A percentile compares a stretch with the other conserved stretches of the same genome.
These are phyloP conservation scores for Oxytropis ochrocephala DNA, from an alignment of 306 rosid genomes.

Conservation along the genomic window DNA sequence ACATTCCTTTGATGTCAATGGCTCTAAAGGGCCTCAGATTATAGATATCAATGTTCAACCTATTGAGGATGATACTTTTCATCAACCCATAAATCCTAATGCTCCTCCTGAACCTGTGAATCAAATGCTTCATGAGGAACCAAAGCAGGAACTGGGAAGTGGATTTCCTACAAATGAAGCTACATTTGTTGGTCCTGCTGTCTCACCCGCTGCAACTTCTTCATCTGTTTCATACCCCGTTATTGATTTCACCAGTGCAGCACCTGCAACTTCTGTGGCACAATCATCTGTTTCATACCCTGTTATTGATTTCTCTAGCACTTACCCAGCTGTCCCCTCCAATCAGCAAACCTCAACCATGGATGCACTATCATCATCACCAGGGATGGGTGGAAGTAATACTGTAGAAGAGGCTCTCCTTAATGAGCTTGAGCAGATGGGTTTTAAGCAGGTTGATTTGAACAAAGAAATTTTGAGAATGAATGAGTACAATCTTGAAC, in stretches of 20 bases:
- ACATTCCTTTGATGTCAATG: conserved; percentile 42
- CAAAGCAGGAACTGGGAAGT: conserved; percentile 26
- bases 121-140: conserved; percentile 25
- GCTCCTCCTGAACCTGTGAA: conserved; percentile 25
- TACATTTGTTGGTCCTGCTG: conserved; percentile 37
- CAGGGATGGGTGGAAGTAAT: conserved; percentile 17
- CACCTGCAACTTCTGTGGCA: conserved; percentile 20
- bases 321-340: conserved; percentile 10
- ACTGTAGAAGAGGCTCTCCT: conserved; percentile 58
- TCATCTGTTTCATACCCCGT: conserved; percentile 41
- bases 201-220: conserved; percentile 20
- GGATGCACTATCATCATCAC: conserved; percentile 25
- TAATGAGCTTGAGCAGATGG: conserved; percentile 78
- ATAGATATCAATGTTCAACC: conserved; percentile 45
- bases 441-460: conserved; percentile 62
- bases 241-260: conserved; percentile 28
- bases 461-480: conserved; percentile 75
- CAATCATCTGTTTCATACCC: conserved; percentile 41
- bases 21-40: conserved; percentile 24
- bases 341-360: conserved; percentile 14
- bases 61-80: conserved; percentile 17
- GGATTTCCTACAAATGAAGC: conserved; percentile 31
- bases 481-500: conserved; percentile 65
- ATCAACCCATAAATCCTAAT: conserved; percentile 23
- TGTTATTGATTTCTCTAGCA: conserved; percentile 27